Evolutionary conservation across 768 basidiomycete species (phyloP), one percentile per base, ranked within the genome.

Genomic region (Suillus variegatus): DNA sequence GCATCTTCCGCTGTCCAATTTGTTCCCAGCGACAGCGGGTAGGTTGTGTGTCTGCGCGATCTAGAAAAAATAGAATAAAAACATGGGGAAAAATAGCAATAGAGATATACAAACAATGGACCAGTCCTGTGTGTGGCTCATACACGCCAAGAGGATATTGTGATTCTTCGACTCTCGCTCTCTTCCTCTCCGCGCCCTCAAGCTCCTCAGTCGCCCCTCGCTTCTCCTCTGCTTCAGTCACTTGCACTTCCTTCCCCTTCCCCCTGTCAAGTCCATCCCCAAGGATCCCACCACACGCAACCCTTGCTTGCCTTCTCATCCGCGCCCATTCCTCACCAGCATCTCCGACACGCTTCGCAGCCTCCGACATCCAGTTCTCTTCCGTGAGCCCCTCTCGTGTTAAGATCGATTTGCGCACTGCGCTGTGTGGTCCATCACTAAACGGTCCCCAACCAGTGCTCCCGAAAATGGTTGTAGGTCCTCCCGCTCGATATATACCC

Each of bases 291-390:
- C 87, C 85, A 22, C 82, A 84, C 60, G 80, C 79, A 63, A 79
- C 84, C 69, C 88, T 72, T 20, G 82, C 80, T 60, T 87, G 85
- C 68, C 76, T 80, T 67, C 92, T 79, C 72, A 85, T 84, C 72
- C 81, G 84, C 32, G 80, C 69, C 88, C 88, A 93, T 68, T 87
- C 87, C 36, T 84, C 79, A 58, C 88, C 89, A 51, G 88, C 81
- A 54, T 92, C 88, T 6, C 78, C 70, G 2, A 88, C 87, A 41
- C 90, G 83, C 69, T 80, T 82, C 1, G 95, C 91, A 66, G 89
- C 88, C 77, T 90, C 85, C 72, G 77, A 82, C 92, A 98, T 96
- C 95, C 95, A 99, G 72, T 97, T 97, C 70, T 95, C 92, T 72
- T 88, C 90, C 43, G 85, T 88, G 12, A 97, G 85, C 1, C 94